Conservation (phyloP, 225 moss, liverwort and hornwort species). For the Neckera pumila region DNA sequence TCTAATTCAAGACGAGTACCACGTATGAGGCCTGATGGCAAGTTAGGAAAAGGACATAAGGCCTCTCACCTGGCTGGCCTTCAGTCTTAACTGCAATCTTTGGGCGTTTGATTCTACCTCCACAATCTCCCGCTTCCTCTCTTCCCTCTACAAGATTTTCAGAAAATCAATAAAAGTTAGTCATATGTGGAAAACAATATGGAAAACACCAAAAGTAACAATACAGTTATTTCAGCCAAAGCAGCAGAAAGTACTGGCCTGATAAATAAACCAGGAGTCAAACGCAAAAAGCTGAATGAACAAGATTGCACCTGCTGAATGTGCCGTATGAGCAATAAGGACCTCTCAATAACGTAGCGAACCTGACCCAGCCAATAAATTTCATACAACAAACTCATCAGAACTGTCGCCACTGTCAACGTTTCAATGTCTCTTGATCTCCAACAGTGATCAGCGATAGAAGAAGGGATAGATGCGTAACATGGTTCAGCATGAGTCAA, state of each 20-base stretch:
- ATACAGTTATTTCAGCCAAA: neutral
- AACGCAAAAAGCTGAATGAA: neutral
- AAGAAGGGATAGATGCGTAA: neutral
- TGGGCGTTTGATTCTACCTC: constrained; percentile 85
- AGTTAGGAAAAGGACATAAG: neutral
- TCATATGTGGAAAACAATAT: neutral
- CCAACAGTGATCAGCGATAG: neutral
- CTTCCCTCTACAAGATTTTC: constrained; percentile 67
- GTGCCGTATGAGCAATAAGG: constrained; percentile 52
- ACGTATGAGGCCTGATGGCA: neutral
- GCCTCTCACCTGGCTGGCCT: constrained; percentile 44
- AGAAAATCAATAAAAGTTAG: neutral
- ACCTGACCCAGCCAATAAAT: constrained; percentile 36
- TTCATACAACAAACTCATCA: constrained; percentile 3
- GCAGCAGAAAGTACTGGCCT: neutral
- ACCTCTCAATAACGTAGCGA: constrained; percentile 70
- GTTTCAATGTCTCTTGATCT: neutral
- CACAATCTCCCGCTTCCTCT: constrained; percentile 89
- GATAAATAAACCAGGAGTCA: neutral
- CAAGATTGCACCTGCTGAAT: constrained; percentile 64
- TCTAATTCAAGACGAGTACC: neutral
- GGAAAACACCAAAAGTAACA: neutral
- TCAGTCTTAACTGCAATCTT: constrained; percentile 77
- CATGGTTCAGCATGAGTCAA: neutral
- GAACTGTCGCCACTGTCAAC: neutral